A percentile compares a stretch with the other conserved stretches of the same genome.
Evolutionary conservation across 139 green algal genomes (phyloP).

Genomic region (Astrephomene gubernaculifera): DNA sequence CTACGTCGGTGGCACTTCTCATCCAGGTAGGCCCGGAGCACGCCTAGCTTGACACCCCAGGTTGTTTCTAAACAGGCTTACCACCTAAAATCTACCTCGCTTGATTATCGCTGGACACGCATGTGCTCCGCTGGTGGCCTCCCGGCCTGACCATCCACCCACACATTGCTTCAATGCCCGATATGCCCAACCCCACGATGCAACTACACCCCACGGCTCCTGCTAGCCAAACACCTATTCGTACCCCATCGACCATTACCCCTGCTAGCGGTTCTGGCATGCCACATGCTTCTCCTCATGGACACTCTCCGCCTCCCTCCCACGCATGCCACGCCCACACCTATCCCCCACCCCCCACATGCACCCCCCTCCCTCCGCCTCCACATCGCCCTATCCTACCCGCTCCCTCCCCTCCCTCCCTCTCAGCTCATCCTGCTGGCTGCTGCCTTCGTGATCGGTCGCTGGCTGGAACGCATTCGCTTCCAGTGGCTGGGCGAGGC

Average conservation of each 20-base stretch:
- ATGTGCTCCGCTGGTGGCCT: too few relatives aligned
- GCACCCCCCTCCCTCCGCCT: not conserved
- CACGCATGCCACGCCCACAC: not conserved
- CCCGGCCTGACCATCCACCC: too few relatives aligned
- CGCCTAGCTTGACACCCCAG: not conserved
- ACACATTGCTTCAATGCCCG: too few relatives aligned
- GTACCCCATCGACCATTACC: too few relatives aligned
- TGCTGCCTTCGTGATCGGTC: constrained; percentile 51
- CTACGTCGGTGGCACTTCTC: not conserved
- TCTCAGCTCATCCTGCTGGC: constrained; percentile 59
- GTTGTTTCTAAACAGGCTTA: not conserved
- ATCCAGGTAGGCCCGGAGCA: not conserved
- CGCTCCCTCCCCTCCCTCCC: not conserved
- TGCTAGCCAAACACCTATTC: too few relatives aligned
- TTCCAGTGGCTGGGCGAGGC: constrained; percentile 67
- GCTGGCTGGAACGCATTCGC: constrained; percentile 37
- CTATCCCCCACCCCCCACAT: not conserved
- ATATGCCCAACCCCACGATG: too few relatives aligned
- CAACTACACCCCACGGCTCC: too few relatives aligned
- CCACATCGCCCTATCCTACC: not conserved
- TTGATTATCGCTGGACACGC: too few relatives aligned
- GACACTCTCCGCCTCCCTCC: too few relatives aligned
- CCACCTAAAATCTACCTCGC: too few relatives aligned
- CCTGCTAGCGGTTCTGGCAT: too few relatives aligned
- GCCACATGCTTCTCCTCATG: too few relatives aligned